Conservation (phyloP, 116 monocot genomes). For the Iris pallida region DNA sequence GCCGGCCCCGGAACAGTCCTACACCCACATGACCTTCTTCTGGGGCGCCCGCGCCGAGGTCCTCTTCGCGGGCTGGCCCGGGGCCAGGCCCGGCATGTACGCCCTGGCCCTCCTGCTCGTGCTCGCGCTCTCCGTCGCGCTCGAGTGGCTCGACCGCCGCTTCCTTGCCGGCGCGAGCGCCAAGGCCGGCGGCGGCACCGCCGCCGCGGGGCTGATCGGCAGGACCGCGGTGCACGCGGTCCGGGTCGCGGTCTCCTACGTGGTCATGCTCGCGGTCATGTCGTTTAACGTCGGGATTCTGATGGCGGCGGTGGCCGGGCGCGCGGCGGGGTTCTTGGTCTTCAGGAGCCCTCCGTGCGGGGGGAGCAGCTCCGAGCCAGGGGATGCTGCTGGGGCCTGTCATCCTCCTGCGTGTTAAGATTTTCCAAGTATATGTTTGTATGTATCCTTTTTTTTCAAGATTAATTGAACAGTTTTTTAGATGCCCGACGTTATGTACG, state of each 20-base stretch:
- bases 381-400: no score
- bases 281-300: conserved; percentile 58
- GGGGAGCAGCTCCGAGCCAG: not conserved
- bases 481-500: no score
- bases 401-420: no score
- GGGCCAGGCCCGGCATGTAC: conserved; percentile 45
- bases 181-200: not conserved
- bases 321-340: conserved; percentile 40
- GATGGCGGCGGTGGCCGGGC: conserved; percentile 35
- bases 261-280: conserved; percentile 69
- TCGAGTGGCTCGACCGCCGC: conserved; percentile 21
- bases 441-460: no score
- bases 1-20: not conserved
- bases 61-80: conserved; percentile 74
- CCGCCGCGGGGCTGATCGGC: conserved; percentile 5
- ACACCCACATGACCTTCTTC: conserved; percentile 22
- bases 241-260: conserved; percentile 35
- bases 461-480: no score
- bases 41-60: conserved; percentile 33
- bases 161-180: not conserved
- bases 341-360: conserved; percentile 14
- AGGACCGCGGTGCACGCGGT: conserved; percentile 24
- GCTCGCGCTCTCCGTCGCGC: conserved; percentile 34
- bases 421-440: no score
- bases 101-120: conserved; percentile 37